Percentiles rank a stretch among this genome's conserved stretches.
Conservation (phyloP, 768 basidiomycete genomes). For the Pleurotus sapidus region DNA sequence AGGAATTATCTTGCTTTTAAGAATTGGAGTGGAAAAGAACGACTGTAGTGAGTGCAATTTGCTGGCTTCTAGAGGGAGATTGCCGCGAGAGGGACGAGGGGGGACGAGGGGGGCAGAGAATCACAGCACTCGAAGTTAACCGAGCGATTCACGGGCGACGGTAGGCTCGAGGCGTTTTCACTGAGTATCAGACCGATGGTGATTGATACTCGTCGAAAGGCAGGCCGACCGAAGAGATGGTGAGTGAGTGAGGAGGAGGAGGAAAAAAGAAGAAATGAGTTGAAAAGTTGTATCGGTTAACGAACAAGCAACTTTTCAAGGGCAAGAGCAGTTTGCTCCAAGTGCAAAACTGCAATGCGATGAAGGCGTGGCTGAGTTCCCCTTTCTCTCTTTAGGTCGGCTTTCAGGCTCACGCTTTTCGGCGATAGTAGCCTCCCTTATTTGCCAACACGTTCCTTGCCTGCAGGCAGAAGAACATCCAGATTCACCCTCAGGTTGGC, state of each 20-base stretch:
- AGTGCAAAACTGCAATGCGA: conserved; percentile 39
- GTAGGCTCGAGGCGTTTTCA: conserved; percentile 1
- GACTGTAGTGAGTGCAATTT: conserved; percentile 20
- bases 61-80: conserved; percentile 27
- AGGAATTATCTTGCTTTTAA: conserved; percentile 2
- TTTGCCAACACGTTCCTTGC: conserved; percentile 75
- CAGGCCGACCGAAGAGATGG: conserved; percentile 18
- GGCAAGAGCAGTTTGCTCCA: conserved; percentile 31
- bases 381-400: conserved; percentile 30
- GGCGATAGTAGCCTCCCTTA: conserved; percentile 44
- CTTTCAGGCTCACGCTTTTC: conserved; percentile 38
- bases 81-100: conserved; percentile 18
- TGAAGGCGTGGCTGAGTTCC: conserved; percentile 55
- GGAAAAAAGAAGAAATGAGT: conserved; percentile 20
- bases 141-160: conserved; percentile 36
- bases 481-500: conserved; percentile 33
- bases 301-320: conserved; percentile 51
- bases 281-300: conserved; percentile 41
- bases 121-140: conserved; percentile 50
- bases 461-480: conserved; percentile 62
- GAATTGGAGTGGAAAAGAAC: conserved; percentile 14
- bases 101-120: conserved; percentile 18
- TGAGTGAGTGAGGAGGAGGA: conserved; percentile 12
- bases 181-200: not conserved
- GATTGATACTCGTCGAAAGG: conserved; percentile 10